Evolutionary conservation across 2,329 filamentous ascomycete species (phyloP), one percentile per base, ranked within the genome.

Genomic region (Zasmidium cellare): DNA sequence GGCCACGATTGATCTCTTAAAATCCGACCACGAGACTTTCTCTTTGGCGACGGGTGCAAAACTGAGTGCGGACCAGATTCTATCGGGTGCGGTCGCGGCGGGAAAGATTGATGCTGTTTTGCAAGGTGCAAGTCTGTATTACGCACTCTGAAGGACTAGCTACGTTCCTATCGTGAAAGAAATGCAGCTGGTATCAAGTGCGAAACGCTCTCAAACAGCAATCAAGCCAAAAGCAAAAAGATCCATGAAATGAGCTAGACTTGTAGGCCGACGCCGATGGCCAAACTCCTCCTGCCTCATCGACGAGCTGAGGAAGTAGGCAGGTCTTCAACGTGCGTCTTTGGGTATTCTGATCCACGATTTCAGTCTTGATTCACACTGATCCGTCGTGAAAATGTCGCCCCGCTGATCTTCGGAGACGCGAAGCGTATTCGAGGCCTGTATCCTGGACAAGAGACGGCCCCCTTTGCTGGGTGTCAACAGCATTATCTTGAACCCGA

Each of bases 1-100:
- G 53, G 59, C 62, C 18, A 65, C 62, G 12, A 57, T 69, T 47
- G 60, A 67, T 53, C 28, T 69, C 55, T 56, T 69, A 56, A 60
- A 67, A 35, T 51, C 28, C 7, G 66, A 69, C 48, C 66, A 69
- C 50, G 65, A 67, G 53, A 67, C 65, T 6, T 69, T 69, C 46
- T 60, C 55, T 14, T 44, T 58, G 18, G 64, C 64, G 22, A 59
- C 63, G 16, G 65, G 60, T 12, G 59, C 56, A 23, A 69, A 67
- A 55, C 55, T 67, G 56, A 65, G 53, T 35, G 14, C 57, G 25
- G 64, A 65, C 48, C 62, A 65, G 48, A 35, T 60, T n/a, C n/a
- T 45, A 6, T 38, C 51, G 1, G 65, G 58, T 3, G 46, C 55
- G 47, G 55, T 51, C 9, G 63, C 58, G n/a, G 62, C 64, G 18